phyloP scores from a whole-genome alignment of 139 green algal genomes.

The Microglena sp. region DNA sequence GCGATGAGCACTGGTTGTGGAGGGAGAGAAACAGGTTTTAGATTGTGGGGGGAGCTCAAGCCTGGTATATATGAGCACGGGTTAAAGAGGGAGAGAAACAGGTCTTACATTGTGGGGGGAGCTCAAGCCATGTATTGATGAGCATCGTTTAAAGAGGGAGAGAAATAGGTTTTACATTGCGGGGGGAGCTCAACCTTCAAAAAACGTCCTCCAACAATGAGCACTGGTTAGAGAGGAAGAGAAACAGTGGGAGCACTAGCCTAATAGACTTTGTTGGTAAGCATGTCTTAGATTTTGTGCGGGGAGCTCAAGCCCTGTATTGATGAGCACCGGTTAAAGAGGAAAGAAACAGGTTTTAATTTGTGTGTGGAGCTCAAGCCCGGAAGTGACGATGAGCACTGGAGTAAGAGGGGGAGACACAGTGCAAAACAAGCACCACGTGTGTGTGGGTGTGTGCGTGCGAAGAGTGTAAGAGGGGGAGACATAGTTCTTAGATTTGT shows the following conservation, averaged over 20 bases:
- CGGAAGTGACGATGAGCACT: not conserved
- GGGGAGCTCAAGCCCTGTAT: too few species aligned
- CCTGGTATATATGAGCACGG: not conserved
- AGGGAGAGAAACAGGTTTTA: not conserved
- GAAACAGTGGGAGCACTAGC: not conserved
- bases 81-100: not conserved
- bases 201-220: constrained; percentile 5
- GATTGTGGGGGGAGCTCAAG: not conserved
- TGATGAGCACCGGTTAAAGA: not conserved
- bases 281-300: too few species aligned
- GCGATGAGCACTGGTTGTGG: not conserved
- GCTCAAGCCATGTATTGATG: constrained; percentile 29
- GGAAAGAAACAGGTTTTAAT: not conserved
- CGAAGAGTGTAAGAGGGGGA: not conserved
- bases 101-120: constrained; percentile 17
- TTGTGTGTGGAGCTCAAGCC: not conserved
- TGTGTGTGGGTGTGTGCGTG: not conserved
- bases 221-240: not conserved
- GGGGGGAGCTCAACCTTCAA: not conserved
- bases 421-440: too few species aligned
- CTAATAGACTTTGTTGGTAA: too few species aligned
- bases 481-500: not conserved
- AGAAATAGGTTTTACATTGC: not conserved
- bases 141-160: not conserved
- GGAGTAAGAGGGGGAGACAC: not conserved